Base-by-base conservation (phyloP, 1,284 basidiomycete species). In the Meira miltonrushii region DNA sequence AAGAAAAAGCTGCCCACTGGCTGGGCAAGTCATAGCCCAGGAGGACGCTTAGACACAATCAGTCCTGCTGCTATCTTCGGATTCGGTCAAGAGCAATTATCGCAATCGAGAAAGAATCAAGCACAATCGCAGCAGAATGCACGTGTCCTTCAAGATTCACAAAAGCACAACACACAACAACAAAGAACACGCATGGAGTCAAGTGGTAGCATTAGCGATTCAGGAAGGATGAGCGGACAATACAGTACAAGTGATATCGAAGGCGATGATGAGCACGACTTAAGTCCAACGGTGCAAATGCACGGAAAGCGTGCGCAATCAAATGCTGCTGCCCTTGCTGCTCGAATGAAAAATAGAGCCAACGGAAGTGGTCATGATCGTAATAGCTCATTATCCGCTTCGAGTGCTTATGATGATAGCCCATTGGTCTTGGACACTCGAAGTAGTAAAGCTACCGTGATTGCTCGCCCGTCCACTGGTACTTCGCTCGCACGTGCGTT, bases 21-120 rank as follows among this genome's bases (percentile, higher is more conserved):
- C n/a, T 56, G 55, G 55, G 55, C 55, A 13, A 12, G 25, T 49
- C 44, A 23, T 10, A 50, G 39, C 12, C 55, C 55, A 12, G 25
- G 48, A 33, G 28, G 23, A 23, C 19, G 40, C 5, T 56, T 59
- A 44, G 72, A 74, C 39, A 76, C 74, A n/a, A 71, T 76, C 55
- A 69, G 72, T 53, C 74, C 74, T 6, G 69, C 74, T 1, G 74
- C 72, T 43, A 62, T 76, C 39, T 75, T 76, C 47, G 69, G 71
- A 46, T 38, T 48, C n/a, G 17, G 17, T 48, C 25, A 33, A 33
- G 28, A 33, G 28, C 28, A 8, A 4, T 33, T 33, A 8, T 33
- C 28, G 28, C 28, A 33, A 33, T 4, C 28, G 28, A 8, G 28
- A 33, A 33, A 33, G 28, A 33, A 33, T 33, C 28, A 33, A 33